A percentile compares a stretch with the other conserved stretches of the same genome.
phyloP scores from a whole-genome alignment of 1,139 yeast species.

The Entelexis paramagnoliae region DNA sequence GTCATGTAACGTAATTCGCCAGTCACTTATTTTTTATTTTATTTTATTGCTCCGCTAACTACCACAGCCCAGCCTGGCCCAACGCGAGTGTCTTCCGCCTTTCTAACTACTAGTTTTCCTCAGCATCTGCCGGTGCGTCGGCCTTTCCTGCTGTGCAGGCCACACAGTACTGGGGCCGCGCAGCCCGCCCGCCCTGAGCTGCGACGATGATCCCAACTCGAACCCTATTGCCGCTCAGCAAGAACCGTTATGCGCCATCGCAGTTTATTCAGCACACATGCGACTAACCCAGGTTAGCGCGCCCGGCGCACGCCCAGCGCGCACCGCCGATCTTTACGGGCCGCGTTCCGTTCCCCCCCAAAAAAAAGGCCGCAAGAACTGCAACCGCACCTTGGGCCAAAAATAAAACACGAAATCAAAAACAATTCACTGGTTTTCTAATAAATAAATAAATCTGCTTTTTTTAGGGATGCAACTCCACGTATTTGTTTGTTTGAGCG shows the following conservation, averaged over 20 bases:
- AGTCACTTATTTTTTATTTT: neutral
- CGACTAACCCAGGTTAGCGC: neutral
- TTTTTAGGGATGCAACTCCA: neutral
- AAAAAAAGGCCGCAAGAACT: no score
- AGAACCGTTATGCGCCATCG: neutral
- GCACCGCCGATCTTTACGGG: neutral
- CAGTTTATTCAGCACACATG: neutral
- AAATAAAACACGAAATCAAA: no score
- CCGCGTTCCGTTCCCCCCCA: no score
- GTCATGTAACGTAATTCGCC: conserved; percentile 17
- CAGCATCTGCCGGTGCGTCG: no score
- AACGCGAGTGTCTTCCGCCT: no score
- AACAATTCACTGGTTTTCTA: neutral
- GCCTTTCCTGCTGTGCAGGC: no score
- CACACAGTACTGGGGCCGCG: no score
- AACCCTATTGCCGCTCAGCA: neutral
- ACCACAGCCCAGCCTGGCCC: no score
- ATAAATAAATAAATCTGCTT: conserved; percentile 9
- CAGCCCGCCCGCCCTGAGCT: neutral
- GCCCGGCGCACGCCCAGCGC: no score
- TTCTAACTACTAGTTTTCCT: no score
- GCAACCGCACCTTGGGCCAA: no score
- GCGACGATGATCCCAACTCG: neutral
- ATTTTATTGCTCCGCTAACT: neutral
- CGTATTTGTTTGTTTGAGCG: neutral